Conservation (phyloP, 495 filamentous ascomycete species). For the Cryomyces antarcticus region DNA sequence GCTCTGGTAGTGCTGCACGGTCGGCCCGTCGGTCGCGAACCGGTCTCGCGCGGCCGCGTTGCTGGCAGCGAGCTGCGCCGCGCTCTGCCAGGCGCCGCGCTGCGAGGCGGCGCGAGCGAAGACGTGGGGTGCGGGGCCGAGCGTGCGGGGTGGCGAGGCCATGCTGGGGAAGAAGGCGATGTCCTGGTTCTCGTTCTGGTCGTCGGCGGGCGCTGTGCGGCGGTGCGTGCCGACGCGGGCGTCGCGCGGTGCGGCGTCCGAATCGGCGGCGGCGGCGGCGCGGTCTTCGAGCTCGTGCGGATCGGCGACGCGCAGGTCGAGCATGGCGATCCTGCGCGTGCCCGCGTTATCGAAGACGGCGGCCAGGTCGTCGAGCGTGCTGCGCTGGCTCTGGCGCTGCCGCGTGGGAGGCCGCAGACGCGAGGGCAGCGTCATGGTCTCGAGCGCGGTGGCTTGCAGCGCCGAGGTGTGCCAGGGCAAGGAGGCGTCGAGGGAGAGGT, state of each 20-base stretch:
- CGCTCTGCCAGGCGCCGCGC: slow-evolving; percentile 11
- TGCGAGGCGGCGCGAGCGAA: slow-evolving; percentile 12
- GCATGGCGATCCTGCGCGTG: slow-evolving; percentile 57
- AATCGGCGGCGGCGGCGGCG: not conserved
- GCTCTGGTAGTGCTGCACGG: slow-evolving; percentile 28
- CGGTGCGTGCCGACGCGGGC: slow-evolving; percentile 4
- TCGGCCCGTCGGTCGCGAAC: slow-evolving; percentile 2
- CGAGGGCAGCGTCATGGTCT: slow-evolving; percentile 61
- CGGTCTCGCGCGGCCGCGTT: slow-evolving; percentile 6
- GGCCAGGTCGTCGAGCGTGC: slow-evolving; percentile 41
- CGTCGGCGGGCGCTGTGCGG: not conserved
- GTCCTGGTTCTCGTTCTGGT: slow-evolving; percentile 1
- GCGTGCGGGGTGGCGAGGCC: not conserved
- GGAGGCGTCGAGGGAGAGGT: slow-evolving; percentile 37
- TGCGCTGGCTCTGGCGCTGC: slow-evolving; percentile 17
- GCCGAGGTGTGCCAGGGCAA: slow-evolving; percentile 72
- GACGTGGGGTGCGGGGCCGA: slow-evolving; percentile 2
- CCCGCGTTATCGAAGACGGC: slow-evolving; percentile 55
- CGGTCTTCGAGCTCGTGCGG: not conserved
- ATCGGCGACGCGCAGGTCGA: slow-evolving; percentile 33
- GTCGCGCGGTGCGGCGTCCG: slow-evolving; percentile 1
- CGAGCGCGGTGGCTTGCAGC: slow-evolving; percentile 55
- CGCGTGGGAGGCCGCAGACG: slow-evolving; percentile 36
- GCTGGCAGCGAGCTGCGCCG: slow-evolving; percentile 3
- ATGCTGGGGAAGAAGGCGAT: slow-evolving; percentile 5